phyloP scores from a whole-genome alignment of 257 asterid species.

The Solanum chilense region DNA sequence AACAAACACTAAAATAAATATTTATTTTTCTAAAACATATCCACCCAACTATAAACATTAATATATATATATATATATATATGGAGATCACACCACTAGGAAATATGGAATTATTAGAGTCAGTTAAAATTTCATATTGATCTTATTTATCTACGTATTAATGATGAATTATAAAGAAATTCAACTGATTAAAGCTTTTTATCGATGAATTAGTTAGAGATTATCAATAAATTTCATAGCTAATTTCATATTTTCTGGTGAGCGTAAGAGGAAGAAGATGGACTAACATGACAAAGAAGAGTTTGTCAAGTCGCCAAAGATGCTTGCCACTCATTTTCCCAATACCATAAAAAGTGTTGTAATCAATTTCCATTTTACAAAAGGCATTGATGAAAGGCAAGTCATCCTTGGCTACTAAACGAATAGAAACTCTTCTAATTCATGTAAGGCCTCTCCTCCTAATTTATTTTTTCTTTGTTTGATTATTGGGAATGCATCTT shows the following conservation, averaged over 20 bases:
- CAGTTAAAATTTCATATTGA: no score
- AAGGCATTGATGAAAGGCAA: neutral
- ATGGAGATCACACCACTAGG: neutral
- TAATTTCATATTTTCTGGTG: neutral
- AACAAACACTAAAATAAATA: no score
- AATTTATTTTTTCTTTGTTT: neutral
- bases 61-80: neutral
- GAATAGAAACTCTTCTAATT: neutral
- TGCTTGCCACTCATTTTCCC: neutral
- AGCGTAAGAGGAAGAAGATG: neutral
- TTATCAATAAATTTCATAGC: neutral
- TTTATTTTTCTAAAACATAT: no score
- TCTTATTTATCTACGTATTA: neutral
- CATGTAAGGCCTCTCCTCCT: neutral
- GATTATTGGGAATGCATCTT: neutral
- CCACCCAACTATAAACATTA: no score
- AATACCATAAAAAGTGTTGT: neutral
- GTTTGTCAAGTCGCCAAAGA: neutral
- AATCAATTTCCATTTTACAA: neutral
- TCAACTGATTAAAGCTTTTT: neutral
- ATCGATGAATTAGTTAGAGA: rapidly evolving
- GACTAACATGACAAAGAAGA: neutral
- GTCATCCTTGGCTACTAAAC: slow-evolving; percentile 1
- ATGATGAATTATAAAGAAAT: no score
- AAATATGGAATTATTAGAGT: neutral